These are phyloP conservation scores for Sergeia podlipaevii DNA, from an alignment of 208 protist species.

Conservation along the genomic window DNA sequence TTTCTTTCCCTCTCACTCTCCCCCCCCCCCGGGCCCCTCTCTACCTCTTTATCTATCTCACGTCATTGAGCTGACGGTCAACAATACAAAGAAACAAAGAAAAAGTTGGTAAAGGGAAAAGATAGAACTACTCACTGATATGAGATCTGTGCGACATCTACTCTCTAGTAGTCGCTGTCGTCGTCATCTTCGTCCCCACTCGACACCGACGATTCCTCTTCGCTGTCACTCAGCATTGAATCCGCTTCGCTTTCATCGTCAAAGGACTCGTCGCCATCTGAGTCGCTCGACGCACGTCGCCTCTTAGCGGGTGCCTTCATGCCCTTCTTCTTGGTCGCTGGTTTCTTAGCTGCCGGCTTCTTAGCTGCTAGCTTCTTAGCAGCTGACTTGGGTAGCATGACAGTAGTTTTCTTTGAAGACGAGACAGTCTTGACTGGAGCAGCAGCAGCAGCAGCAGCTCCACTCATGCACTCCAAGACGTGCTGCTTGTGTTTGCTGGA, in stretches of 20 bases:
- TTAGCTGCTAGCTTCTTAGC: constrained; percentile 1
- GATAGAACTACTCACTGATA: constrained; percentile 6
- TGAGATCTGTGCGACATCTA: not conserved
- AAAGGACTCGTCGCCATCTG: constrained; percentile 18
- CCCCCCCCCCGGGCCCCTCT: no score
- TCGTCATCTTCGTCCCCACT: no score
- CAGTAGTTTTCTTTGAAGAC: not conserved
- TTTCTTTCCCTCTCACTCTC: no score
- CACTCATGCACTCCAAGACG: constrained; percentile 39
- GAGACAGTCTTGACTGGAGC: not conserved
- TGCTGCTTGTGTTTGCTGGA: constrained; percentile 49
- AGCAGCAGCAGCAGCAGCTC: not conserved
- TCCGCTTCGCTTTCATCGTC: constrained; percentile 14
- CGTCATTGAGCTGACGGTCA: no score
- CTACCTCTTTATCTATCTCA: no score
- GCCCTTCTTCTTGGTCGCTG: constrained; percentile 4
- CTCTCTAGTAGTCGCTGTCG: constrained; percentile 14
- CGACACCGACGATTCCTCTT: not conserved
- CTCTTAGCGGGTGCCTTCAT: constrained; percentile 5
- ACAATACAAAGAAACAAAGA: no score
- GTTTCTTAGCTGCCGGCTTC: not conserved
- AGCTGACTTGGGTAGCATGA: not conserved
- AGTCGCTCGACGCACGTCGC: constrained; percentile 8
- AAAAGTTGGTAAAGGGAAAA: constrained; percentile 6
- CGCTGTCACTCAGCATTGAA: not conserved